Conservation (phyloP, 805 yeast species). For the Candida montana region DNA sequence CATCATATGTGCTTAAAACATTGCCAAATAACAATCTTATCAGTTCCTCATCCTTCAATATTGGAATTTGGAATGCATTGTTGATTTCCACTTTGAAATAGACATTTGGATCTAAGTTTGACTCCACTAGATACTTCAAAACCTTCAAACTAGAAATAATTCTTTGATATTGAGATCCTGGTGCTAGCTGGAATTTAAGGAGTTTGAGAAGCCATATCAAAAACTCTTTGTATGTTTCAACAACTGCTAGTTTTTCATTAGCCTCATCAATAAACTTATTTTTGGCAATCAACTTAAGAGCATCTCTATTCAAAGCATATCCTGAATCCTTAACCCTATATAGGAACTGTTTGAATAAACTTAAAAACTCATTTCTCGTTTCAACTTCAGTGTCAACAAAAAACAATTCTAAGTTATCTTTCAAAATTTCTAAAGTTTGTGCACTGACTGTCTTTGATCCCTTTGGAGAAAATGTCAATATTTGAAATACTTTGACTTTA, state of each 20-base stretch:
- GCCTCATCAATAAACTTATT: conserved; percentile 38
- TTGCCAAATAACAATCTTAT: conserved; percentile 53
- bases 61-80: conserved; percentile 42
- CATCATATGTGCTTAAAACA: conserved; percentile 69
- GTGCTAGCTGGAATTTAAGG: conserved; percentile 37
- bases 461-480: conserved; percentile 57
- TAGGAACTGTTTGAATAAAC: conserved; percentile 57
- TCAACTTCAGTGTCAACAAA: conserved; percentile 66
- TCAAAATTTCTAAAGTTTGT: conserved; percentile 39
- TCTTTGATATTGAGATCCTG: conserved; percentile 55
- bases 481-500: conserved; percentile 52
- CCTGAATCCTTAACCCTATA: conserved; percentile 64
- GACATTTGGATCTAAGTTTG: conserved; percentile 52
- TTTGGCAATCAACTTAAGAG: conserved; percentile 31
- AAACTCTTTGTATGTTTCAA: conserved; percentile 34
- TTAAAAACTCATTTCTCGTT: conserved; percentile 57
- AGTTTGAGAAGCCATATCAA: conserved; percentile 33
- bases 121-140: conserved; percentile 38
- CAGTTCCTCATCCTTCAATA: conserved; percentile 34
- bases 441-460: conserved; percentile 51
- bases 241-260: conserved; percentile 21
- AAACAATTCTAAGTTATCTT: conserved; percentile 41
- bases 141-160: conserved; percentile 45
- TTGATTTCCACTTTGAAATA: conserved; percentile 37
- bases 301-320: conserved; percentile 51